These are phyloP conservation scores for Punctularia strigosozonata DNA, from an alignment of 768 basidiomycete genomes.

Conservation along the genomic window DNA sequence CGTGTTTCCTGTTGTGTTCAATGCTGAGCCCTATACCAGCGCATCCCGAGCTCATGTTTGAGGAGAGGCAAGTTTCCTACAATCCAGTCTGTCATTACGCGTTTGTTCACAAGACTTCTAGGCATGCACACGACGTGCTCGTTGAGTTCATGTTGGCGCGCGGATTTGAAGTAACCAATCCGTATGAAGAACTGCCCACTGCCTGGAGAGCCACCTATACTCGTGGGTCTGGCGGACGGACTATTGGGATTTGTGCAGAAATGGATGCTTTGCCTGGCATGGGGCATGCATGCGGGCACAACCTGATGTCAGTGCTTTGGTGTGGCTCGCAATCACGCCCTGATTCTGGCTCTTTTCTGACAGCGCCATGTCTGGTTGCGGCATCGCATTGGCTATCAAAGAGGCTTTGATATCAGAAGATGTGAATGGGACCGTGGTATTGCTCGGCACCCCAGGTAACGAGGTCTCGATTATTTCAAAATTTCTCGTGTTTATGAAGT, in stretches of 20 bases:
- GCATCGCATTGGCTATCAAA: not conserved
- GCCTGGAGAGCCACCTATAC: conserved; percentile 3
- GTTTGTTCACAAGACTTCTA: not conserved
- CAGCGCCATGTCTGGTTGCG: not conserved
- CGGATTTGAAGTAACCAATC: not conserved
- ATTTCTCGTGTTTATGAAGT: conserved; percentile 2
- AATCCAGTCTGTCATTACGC: not conserved
- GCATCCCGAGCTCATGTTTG: not conserved
- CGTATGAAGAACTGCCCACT: not conserved
- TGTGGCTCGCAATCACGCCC: conserved; percentile 13
- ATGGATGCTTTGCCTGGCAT: conserved; percentile 15
- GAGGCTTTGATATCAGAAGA: not conserved
- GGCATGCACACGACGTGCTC: not conserved
- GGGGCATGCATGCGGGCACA: conserved; percentile 17
- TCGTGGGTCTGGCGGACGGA: conserved; percentile 8
- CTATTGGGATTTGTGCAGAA: conserved; percentile 16
- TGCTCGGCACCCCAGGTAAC: conserved; percentile 17
- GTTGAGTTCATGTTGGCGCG: not conserved
- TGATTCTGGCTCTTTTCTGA: conserved; percentile 11
- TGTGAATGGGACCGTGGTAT: conserved; percentile 12
- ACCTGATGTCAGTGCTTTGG: conserved; percentile 15
- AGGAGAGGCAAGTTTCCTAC: not conserved
- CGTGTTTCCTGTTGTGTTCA: not conserved
- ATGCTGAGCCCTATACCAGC: not conserved
- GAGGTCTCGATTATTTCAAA: conserved; percentile 7